Conservation (phyloP, 1,139 yeast species). For the Hansenula anomala region DNA sequence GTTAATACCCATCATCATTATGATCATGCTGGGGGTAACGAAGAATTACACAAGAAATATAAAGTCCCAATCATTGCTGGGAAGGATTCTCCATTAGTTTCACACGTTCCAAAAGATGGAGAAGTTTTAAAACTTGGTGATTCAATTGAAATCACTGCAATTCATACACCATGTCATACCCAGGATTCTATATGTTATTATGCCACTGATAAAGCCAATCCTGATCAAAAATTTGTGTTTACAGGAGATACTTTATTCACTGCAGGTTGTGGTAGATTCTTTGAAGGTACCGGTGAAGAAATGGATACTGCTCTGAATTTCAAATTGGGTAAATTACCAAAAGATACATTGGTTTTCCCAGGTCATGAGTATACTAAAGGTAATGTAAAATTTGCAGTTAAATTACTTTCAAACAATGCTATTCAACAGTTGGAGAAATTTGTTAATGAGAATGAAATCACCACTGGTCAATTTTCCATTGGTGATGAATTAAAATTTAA, state of each 20-base stretch:
- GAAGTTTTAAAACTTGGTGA: slow-evolving; percentile 63
- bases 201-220: slow-evolving; percentile 49
- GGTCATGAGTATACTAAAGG: slow-evolving; percentile 94
- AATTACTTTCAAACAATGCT: slow-evolving; percentile 52
- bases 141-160: slow-evolving; percentile 62
- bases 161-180: slow-evolving; percentile 97
- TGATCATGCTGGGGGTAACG: slow-evolving; percentile 92
- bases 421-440: slow-evolving; percentile 50
- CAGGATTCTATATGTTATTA: slow-evolving; percentile 91
- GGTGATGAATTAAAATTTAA: slow-evolving; percentile 78
- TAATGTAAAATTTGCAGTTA: slow-evolving; percentile 71
- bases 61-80: slow-evolving; percentile 80
- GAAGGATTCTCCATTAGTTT: slow-evolving; percentile 65
- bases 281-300: slow-evolving; percentile 81
- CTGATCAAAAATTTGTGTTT: slow-evolving; percentile 70
- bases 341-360: slow-evolving; percentile 71
- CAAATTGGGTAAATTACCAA: slow-evolving; percentile 56
- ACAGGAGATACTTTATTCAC: slow-evolving; percentile 94
- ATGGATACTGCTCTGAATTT: slow-evolving; percentile 70
- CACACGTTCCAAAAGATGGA: slow-evolving; percentile 60
- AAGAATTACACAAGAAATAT: slow-evolving; percentile 29
- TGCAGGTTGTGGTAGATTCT: slow-evolving; percentile 95
- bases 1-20: slow-evolving; percentile 95
- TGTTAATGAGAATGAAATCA: slow-evolving; percentile 52
- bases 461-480: slow-evolving; percentile 83